phyloP scores from a whole-genome alignment of 352 stramenopile species.

The Pythium vanterpoolii region DNA sequence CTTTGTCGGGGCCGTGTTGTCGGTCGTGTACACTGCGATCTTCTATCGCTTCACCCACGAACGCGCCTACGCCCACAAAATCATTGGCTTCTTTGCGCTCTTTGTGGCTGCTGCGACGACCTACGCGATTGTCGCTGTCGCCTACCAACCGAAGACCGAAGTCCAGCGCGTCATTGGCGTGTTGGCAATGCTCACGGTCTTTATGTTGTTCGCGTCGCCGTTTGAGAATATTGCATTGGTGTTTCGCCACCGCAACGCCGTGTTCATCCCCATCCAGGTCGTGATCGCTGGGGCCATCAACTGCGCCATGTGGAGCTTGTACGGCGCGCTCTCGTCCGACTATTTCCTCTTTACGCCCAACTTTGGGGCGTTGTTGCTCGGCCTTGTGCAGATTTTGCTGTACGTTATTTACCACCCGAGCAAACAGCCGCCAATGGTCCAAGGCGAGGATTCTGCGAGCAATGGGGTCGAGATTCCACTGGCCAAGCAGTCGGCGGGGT shows the following conservation, averaged over 20 bases:
- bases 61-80: slow-evolving; percentile 36
- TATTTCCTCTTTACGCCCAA: slow-evolving; percentile 60
- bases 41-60: slow-evolving; percentile 46
- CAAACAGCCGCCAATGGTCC: neutral
- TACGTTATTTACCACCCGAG: slow-evolving; percentile 45
- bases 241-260: slow-evolving; percentile 37
- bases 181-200: slow-evolving; percentile 33
- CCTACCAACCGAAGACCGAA: slow-evolving; percentile 11
- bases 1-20: slow-evolving; percentile 30
- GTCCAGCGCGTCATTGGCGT: slow-evolving; percentile 33
- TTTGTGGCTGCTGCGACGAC: slow-evolving; percentile 21
- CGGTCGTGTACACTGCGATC: slow-evolving; percentile 37
- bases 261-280: slow-evolving; percentile 54
- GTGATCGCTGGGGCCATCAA: slow-evolving; percentile 42
- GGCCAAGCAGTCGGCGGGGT: neutral
- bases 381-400: slow-evolving; percentile 33
- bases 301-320: slow-evolving; percentile 50
- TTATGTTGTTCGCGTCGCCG: slow-evolving; percentile 55
- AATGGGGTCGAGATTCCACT: neutral
- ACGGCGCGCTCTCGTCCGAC: slow-evolving; percentile 34
- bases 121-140: neutral
- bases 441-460: neutral
- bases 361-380: slow-evolving; percentile 28
- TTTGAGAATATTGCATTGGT: slow-evolving; percentile 55
- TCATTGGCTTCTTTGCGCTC: slow-evolving; percentile 18